phyloP scores from a whole-genome alignment of 805 yeast species.

The Metschnikowia rubicola region DNA sequence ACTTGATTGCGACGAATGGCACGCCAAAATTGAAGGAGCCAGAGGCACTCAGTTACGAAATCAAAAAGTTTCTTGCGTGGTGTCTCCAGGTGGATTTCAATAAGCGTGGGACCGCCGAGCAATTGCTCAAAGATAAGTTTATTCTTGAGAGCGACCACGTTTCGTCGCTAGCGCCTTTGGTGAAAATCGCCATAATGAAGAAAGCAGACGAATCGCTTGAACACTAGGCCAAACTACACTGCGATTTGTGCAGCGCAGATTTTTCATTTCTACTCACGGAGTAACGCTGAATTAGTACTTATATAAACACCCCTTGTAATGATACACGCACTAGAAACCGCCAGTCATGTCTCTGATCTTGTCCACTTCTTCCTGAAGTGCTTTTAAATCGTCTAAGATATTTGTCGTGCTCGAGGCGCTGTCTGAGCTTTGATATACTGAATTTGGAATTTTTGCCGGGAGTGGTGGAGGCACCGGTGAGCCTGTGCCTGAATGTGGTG shows the following conservation, averaged over 20 bases:
- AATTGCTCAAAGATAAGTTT: slow-evolving; percentile 65
- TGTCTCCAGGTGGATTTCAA: slow-evolving; percentile 83
- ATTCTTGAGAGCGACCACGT: slow-evolving; percentile 61
- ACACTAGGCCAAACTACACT: neutral
- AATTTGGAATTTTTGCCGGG: slow-evolving; percentile 20
- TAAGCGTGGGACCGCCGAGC: slow-evolving; percentile 72
- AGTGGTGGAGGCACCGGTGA: slow-evolving; percentile 12
- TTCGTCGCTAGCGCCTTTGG: slow-evolving; percentile 64
- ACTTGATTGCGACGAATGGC: slow-evolving; percentile 93
- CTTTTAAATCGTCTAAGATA: slow-evolving; percentile 60
- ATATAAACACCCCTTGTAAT: slow-evolving; percentile 1
- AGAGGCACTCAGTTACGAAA: slow-evolving; percentile 62
- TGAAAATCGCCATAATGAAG: slow-evolving; percentile 68
- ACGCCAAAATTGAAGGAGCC: slow-evolving; percentile 92
- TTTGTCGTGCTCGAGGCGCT: slow-evolving; percentile 39
- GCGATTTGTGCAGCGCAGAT: neutral
- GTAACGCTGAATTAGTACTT: slow-evolving; percentile 8
- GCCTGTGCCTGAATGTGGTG: neutral
- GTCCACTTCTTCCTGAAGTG: slow-evolving; percentile 69
- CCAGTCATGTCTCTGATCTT: slow-evolving; percentile 47
- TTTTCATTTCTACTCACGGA: slow-evolving; percentile 7
- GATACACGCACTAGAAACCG: slow-evolving; percentile 28
- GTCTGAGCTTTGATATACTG: slow-evolving; percentile 12
- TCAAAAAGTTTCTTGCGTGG: slow-evolving; percentile 69
- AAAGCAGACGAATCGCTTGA: slow-evolving; percentile 36